These are phyloP conservation scores for Fusarium nygamai DNA, from an alignment of 2,329 filamentous ascomycete species.

Conservation along the genomic window DNA sequence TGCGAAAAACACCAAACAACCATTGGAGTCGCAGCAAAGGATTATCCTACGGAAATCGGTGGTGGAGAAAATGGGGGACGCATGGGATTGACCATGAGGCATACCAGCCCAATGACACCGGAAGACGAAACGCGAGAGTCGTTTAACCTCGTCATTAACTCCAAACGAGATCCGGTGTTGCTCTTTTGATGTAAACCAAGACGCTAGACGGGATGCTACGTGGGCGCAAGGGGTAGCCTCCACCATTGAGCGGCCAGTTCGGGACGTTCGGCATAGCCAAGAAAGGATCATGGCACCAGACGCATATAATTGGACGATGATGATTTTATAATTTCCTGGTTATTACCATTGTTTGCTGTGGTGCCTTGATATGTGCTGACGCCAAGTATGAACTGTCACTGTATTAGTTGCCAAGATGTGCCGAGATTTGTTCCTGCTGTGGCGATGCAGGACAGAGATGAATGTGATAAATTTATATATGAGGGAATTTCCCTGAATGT, in stretches of 20 bases:
- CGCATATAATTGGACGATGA: not conserved
- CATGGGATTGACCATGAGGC: not conserved
- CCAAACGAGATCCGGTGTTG: too few relatives aligned
- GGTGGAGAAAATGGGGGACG: conserved; percentile 20
- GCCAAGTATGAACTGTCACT: not conserved
- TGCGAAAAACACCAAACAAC: not conserved
- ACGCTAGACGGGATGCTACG: not conserved
- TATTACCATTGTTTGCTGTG: not conserved
- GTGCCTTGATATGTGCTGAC: not conserved
- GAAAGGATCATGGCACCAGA: not conserved
- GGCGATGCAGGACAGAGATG: not conserved
- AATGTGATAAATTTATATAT: not conserved
- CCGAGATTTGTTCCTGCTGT: not conserved
- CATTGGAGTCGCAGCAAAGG: not conserved
- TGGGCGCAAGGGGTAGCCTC: not conserved
- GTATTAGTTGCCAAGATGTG: not conserved
- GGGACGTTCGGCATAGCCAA: not conserved
- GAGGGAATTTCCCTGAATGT: too few relatives aligned
- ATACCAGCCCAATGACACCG: not conserved
- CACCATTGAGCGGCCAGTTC: not conserved
- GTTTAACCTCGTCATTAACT: not conserved
- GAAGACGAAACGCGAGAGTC: conserved; percentile 5
- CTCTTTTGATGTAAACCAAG: not conserved
- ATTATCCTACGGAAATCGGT: not conserved
- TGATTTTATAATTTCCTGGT: fast-evolving